These are phyloP conservation scores for Arthrinium phaeospermum DNA, from an alignment of 2,329 filamentous ascomycete genomes.

Conservation along the genomic window DNA sequence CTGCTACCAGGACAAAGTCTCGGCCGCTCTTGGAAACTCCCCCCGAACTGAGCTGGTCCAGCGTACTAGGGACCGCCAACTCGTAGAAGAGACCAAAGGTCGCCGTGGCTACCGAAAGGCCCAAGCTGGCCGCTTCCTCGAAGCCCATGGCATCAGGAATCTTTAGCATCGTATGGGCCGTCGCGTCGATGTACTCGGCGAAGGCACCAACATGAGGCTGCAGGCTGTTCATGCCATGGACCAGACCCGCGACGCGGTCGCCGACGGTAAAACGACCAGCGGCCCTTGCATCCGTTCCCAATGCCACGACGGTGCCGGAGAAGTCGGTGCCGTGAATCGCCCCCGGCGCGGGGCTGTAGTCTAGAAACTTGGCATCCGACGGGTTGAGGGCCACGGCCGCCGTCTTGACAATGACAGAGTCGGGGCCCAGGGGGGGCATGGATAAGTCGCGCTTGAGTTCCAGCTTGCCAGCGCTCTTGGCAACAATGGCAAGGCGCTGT, in stretches of 20 bases:
- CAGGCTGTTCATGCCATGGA: constrained; percentile 17
- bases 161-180: constrained; percentile 7
- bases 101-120: constrained; percentile 22
- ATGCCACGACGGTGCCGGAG: constrained; percentile 29
- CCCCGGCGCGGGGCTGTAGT: constrained; percentile 21
- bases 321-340: constrained; percentile 31
- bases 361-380: constrained; percentile 27
- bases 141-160: constrained; percentile 16
- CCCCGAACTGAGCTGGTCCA: constrained; percentile 16
- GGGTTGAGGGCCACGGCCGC: constrained; percentile 27
- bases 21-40: constrained; percentile 11
- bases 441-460: not conserved
- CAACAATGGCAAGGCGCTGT: not conserved
- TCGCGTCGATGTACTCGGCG: constrained; percentile 18
- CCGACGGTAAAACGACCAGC: constrained; percentile 24
- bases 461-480: not conserved
- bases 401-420: constrained; percentile 24
- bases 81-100: constrained; percentile 26
- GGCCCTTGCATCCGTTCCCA: constrained; percentile 24
- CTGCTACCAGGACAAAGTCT: constrained; percentile 20
- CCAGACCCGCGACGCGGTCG: constrained; percentile 28
- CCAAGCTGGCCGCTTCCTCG: constrained; percentile 25
- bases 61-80: constrained; percentile 23
- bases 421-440: constrained; percentile 20
- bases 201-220: constrained; percentile 19